Evolutionary conservation across 2,329 filamentous ascomycete genomes (phyloP).

Genomic region (Aureobasidium musti): DNA sequence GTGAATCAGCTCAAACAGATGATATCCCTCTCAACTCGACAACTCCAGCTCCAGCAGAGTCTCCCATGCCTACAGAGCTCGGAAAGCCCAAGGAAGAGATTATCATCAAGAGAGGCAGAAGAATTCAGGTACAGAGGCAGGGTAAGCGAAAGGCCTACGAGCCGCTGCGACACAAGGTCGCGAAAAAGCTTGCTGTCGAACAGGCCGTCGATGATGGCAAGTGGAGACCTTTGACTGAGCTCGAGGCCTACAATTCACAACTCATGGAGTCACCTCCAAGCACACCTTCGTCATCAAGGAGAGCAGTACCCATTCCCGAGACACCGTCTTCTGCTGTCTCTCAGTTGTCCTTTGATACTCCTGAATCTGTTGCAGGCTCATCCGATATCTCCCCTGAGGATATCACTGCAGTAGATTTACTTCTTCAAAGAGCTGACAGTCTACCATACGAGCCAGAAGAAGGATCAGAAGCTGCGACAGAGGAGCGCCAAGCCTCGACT

Average conservation of each 20-base stretch:
- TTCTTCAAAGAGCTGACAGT: conserved; percentile 16
- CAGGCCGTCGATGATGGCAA: conserved; percentile 5
- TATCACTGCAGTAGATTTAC: neutral
- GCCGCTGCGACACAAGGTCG: conserved; percentile 13
- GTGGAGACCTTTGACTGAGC: conserved; percentile 13
- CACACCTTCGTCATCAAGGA: conserved; percentile 3
- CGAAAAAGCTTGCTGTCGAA: conserved; percentile 24
- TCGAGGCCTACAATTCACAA: conserved; percentile 7
- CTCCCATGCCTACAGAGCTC: neutral
- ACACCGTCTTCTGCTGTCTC: neutral
- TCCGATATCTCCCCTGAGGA: neutral
- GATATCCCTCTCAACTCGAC: neutral
- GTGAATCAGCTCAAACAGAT: neutral
- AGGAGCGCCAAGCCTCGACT: neutral
- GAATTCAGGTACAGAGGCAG: conserved; percentile 21
- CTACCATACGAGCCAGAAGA: neutral
- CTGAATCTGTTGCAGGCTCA: neutral
- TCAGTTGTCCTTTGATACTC: neutral
- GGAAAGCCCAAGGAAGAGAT: conserved; percentile 12
- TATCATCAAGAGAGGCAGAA: conserved; percentile 21
- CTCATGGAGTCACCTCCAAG: neutral
- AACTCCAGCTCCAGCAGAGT: neutral
- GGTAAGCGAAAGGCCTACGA: conserved; percentile 24
- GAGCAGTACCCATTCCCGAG: neutral
- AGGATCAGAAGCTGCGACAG: neutral